Percentiles rank a stretch among this genome's conserved stretches.
These are phyloP conservation scores for Trichophyton simii DNA, from an alignment of 2,329 filamentous ascomycete species.

Conservation along the genomic window DNA sequence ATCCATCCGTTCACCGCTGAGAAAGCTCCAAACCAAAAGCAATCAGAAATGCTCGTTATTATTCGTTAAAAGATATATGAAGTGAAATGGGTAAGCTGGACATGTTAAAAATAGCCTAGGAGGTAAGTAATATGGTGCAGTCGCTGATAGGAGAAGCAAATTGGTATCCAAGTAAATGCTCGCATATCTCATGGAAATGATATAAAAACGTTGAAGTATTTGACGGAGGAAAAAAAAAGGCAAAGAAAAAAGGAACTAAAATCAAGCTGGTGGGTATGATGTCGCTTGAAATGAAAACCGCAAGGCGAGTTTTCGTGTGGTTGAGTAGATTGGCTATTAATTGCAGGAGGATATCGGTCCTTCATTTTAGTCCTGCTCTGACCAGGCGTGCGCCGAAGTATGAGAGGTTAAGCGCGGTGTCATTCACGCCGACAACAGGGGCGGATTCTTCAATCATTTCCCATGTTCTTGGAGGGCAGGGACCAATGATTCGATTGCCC, in stretches of 20 bases:
- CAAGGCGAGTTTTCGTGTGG: background rate
- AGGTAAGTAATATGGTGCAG: background rate
- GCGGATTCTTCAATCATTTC: conserved; percentile 36
- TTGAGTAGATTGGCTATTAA: too few species aligned
- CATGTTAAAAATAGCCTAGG: background rate
- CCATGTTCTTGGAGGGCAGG: conserved; percentile 30
- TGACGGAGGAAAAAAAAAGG: too few species aligned
- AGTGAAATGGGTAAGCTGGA: background rate
- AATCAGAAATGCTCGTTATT: background rate
- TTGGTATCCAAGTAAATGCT: conserved; percentile 1
- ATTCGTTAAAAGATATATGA: background rate
- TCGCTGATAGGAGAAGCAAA: background rate
- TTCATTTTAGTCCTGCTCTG: background rate
- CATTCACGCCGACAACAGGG: conserved; percentile 33
- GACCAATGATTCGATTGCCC: conserved; percentile 24
- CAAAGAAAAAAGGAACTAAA: background rate
- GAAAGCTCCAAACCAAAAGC: background rate
- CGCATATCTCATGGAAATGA: background rate
- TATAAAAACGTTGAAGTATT: background rate
- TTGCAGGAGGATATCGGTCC: background rate
- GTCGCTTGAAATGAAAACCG: background rate
- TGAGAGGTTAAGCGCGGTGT: conserved; percentile 32
- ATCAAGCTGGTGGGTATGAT: background rate
- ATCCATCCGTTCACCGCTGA: background rate
- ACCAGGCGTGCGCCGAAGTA: conserved; percentile 30